Evolutionary conservation across 768 basidiomycete genomes (phyloP).

Genomic region (Suillus paluster): DNA sequence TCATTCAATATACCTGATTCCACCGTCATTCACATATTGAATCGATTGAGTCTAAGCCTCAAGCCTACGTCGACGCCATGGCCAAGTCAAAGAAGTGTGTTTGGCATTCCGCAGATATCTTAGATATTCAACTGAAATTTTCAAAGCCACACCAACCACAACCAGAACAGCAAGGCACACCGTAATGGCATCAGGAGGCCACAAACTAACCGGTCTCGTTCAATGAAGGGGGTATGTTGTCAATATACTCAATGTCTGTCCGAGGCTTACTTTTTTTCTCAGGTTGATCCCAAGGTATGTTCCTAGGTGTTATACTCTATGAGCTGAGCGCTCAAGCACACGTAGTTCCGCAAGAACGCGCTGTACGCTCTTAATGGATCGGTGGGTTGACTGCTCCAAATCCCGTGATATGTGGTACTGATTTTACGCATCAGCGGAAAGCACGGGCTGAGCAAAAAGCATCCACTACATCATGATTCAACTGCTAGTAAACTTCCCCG

Average conservation of each 20-base stretch:
- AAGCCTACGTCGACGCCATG: slow-evolving; percentile 52
- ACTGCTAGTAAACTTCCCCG: background rate
- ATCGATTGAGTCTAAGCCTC: slow-evolving; percentile 12
- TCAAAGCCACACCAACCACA: slow-evolving; percentile 88
- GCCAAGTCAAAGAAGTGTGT: slow-evolving; percentile 98
- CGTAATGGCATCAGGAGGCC: slow-evolving; percentile 96
- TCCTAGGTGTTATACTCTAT: background rate
- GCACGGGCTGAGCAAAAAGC: slow-evolving; percentile 67
- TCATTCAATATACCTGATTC: slow-evolving; percentile 9
- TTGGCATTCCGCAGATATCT: slow-evolving; percentile 13
- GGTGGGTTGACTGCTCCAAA: slow-evolving; percentile 46
- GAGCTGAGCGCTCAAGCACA: slow-evolving; percentile 9
- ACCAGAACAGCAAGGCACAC: slow-evolving; percentile 97
- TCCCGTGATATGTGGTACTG: background rate
- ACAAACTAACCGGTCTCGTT: slow-evolving; percentile 70
- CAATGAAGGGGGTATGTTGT: slow-evolving; percentile 86
- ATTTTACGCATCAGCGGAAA: slow-evolving; percentile 52
- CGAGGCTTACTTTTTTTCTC: slow-evolving; percentile 14
- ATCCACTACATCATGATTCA: slow-evolving; percentile 41
- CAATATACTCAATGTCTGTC: slow-evolving; percentile 11
- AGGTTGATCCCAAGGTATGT: slow-evolving; percentile 84
- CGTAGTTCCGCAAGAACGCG: slow-evolving; percentile 85
- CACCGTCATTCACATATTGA: background rate
- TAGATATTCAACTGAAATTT: slow-evolving; percentile 18
- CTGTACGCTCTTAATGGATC: slow-evolving; percentile 74